These are phyloP conservation scores for Zasmidium citrigriseum DNA, from an alignment of 2,329 filamentous ascomycete genomes.

Conservation along the genomic window DNA sequence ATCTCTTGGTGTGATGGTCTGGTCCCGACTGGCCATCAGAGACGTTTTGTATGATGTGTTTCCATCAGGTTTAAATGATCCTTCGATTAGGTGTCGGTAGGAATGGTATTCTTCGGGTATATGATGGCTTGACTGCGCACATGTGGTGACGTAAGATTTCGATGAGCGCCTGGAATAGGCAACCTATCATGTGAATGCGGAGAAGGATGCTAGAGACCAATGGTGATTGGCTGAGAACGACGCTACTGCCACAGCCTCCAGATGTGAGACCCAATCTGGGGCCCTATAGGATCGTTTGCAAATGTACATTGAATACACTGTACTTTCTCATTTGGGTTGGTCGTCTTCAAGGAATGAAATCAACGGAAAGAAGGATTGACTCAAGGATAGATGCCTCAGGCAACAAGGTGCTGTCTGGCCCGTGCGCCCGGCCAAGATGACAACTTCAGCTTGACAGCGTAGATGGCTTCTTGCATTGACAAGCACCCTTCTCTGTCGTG, in stretches of 20 bases:
- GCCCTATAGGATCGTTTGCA: neutral
- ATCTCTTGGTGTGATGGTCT: neutral
- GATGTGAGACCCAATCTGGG: neutral
- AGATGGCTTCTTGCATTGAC: too few species aligned
- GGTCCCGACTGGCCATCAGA: neutral
- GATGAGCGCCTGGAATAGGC: neutral
- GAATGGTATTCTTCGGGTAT: neutral
- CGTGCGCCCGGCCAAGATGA: too few species aligned
- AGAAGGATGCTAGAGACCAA: neutral
- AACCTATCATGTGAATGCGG: conserved; percentile 1
- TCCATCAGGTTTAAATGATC: too few species aligned
- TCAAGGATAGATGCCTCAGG: too few species aligned
- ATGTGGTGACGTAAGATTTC: neutral
- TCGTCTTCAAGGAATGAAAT: too few species aligned
- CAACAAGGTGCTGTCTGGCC: too few species aligned
- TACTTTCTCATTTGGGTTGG: too few species aligned
- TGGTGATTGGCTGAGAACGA: neutral
- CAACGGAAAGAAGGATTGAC: too few species aligned
- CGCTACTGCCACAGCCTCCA: neutral
- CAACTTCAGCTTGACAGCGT: too few species aligned
- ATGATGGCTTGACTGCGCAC: neutral
- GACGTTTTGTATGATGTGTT: too few species aligned
- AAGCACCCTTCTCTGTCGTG: too few species aligned
- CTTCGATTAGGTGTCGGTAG: neutral
- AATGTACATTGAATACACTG: neutral